A percentile compares a stretch with the other conserved stretches of the same genome.
Conservation (phyloP, 2,329 filamentous ascomycete species). For the Chrysoporthe austroafricana region DNA sequence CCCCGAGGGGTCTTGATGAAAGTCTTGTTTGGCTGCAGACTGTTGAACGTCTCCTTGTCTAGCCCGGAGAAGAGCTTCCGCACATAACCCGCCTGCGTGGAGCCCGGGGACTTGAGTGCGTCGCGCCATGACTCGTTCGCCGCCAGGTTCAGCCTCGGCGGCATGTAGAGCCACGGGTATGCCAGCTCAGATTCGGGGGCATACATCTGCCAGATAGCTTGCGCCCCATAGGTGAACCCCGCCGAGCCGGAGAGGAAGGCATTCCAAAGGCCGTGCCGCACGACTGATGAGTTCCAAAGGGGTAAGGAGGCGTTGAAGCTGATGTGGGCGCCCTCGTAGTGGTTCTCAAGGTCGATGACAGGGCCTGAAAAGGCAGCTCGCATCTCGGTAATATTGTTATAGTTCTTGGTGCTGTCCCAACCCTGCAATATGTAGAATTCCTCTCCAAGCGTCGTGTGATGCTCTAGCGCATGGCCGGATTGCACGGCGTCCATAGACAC, state of each 20-base stretch:
- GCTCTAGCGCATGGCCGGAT: constrained; percentile 1
- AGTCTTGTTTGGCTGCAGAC: not conserved
- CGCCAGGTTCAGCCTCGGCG: not conserved
- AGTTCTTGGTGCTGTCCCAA: constrained; percentile 12
- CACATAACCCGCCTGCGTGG: constrained; percentile 6
- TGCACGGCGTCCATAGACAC: constrained; percentile 13
- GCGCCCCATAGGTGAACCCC: constrained; percentile 14
- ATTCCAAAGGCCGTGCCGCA: constrained; percentile 16
- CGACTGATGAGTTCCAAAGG: constrained; percentile 7
- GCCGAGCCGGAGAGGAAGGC: constrained; percentile 9
- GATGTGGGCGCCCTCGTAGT: constrained; percentile 10
- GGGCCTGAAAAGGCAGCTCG: constrained; percentile 9
- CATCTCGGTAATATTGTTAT: constrained; percentile 13
- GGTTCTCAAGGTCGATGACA: constrained; percentile 14
- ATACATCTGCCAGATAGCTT: constrained; percentile 17
- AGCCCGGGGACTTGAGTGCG: not conserved
- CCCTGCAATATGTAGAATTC: not conserved
- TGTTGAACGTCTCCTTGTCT: not conserved
- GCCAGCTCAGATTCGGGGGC: constrained; percentile 3
- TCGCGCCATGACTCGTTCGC: constrained; percentile 15
- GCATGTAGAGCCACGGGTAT: constrained; percentile 5
- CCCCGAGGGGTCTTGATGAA: constrained; percentile 9
- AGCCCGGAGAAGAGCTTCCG: constrained; percentile 5
- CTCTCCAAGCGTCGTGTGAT: not conserved
- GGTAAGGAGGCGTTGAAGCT: constrained; percentile 8